phyloP scores from a whole-genome alignment of 2,329 filamentous ascomycete species.

The Plenodomus biglobosus region DNA sequence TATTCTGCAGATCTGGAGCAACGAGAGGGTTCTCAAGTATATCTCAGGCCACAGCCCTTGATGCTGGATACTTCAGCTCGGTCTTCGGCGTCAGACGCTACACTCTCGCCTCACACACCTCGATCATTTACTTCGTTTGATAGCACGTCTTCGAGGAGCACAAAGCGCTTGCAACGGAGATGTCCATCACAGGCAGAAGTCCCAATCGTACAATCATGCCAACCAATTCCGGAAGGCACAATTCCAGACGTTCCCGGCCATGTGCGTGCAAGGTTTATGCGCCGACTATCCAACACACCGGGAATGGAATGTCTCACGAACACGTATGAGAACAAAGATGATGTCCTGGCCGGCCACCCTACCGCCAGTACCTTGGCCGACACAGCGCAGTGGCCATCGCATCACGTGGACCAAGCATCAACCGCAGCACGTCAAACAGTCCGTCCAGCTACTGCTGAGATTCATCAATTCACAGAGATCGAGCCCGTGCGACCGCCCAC shows the following conservation, averaged over 20 bases:
- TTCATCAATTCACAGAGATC: constrained; percentile 16
- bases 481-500: constrained; percentile 27
- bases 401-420: neutral
- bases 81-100: constrained; percentile 9
- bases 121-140: constrained; percentile 24
- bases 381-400: neutral
- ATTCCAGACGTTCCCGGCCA: constrained; percentile 40
- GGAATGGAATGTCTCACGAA: constrained; percentile 42
- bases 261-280: constrained; percentile 40
- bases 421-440: neutral
- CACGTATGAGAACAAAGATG: constrained; percentile 37
- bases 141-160: constrained; percentile 17
- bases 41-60: constrained; percentile 9
- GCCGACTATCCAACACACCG: constrained; percentile 38
- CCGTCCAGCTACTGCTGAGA: constrained; percentile 9
- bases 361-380: neutral
- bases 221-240: constrained; percentile 30
- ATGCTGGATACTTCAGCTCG: constrained; percentile 12
- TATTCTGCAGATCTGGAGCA: neutral
- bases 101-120: constrained; percentile 23
- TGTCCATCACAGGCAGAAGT: constrained; percentile 29
- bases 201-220: constrained; percentile 37
- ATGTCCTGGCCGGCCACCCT: constrained; percentile 18
- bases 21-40: neutral
- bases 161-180: constrained; percentile 37